These are phyloP conservation scores for Babesia gibsoni DNA, from an alignment of 169 alveolate species.

Conservation along the genomic window DNA sequence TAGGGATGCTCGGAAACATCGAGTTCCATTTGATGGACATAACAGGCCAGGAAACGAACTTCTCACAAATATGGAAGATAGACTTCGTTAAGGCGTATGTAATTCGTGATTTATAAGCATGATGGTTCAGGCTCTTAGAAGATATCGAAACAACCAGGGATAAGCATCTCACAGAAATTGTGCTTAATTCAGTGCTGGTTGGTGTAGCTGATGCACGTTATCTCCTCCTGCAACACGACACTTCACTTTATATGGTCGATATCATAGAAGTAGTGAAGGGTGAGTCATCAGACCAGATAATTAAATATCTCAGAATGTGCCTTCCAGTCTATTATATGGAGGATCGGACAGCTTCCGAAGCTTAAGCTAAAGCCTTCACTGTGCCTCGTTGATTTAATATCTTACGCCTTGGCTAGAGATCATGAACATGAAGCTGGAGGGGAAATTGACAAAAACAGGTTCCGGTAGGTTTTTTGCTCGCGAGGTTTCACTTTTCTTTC, in stretches of 20 bases:
- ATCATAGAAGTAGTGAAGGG: conserved; percentile 52
- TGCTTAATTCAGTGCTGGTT: conserved; percentile 68
- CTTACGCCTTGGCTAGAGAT: conserved; percentile 50
- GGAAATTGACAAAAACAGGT: not conserved
- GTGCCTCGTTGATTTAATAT: conserved; percentile 59
- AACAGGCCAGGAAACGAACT: not conserved
- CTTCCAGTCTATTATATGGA: conserved; percentile 70
- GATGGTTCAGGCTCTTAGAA: conserved; percentile 13
- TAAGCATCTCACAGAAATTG: conserved; percentile 55
- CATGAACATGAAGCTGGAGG: not conserved
- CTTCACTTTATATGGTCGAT: conserved; percentile 63
- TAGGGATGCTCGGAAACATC: not conserved
- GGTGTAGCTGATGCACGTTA: conserved; percentile 70
- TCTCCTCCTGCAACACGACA: conserved; percentile 71
- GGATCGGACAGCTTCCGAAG: conserved; percentile 72
- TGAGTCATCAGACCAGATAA: conserved; percentile 8
- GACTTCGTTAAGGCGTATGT: conserved; percentile 22
- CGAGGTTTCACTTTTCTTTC: not conserved
- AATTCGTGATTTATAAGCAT: not conserved
- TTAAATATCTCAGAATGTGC: conserved; percentile 46
- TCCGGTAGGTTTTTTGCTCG: not conserved
- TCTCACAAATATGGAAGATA: conserved; percentile 36
- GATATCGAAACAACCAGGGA: conserved; percentile 31
- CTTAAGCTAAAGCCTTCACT: conserved; percentile 63
- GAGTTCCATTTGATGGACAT: conserved; percentile 20